Base-by-base conservation (phyloP, 1,284 basidiomycete species). In the Omphalotus olearius region DNA sequence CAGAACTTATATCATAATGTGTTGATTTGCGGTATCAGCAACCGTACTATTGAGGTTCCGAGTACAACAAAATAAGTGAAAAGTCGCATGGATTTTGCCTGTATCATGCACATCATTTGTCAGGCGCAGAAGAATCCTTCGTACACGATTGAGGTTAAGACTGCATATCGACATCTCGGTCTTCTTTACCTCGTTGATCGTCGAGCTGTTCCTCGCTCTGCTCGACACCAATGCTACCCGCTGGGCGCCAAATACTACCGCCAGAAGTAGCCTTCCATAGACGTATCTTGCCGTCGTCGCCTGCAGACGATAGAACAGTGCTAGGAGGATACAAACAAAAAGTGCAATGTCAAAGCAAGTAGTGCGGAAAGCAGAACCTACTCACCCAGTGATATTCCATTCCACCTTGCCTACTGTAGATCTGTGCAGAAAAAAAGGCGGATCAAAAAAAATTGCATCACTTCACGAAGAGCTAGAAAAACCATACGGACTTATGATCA, bases 321-420 rank as follows among this genome's bases (percentile, higher is more conserved):
- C 93, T 94, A 23, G 23, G 23, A 23, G 23, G 23, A 5, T n/a
- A n/a, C n/a, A n/a, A n/a, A n/a, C 23, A 23, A 5, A 23, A 3
- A 23, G 23, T 23, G 23, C 5, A 23, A 23, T 23, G 23, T 23
- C 5, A 23, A 5, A 23, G 5, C 23, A 23, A 23, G 2, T 23
- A 23, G 3, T 2, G 2, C 5, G 23, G 5, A 23, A 23, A 25
- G 35, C 20, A 16, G 23, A 6, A 41, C 26, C 10, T 20, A 63
- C 82, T 50, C 63, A 92, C 83, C 90, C 93, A 52, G 85, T 95
- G 59, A 93, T 82, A 69, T 87, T 96, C 92, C 84, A 96, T 63
- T 85, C 92, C 11, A 86, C 92, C 58, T 79, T 77, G 17, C 78
- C 86, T 33, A 88, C 82, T 38, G 75, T 76, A 6, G 83, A 82